Percentiles rank a stretch among this genome's conserved stretches.
phyloP scores from a whole-genome alignment of 306 rosid species.

The Erythrophleum fordii region DNA sequence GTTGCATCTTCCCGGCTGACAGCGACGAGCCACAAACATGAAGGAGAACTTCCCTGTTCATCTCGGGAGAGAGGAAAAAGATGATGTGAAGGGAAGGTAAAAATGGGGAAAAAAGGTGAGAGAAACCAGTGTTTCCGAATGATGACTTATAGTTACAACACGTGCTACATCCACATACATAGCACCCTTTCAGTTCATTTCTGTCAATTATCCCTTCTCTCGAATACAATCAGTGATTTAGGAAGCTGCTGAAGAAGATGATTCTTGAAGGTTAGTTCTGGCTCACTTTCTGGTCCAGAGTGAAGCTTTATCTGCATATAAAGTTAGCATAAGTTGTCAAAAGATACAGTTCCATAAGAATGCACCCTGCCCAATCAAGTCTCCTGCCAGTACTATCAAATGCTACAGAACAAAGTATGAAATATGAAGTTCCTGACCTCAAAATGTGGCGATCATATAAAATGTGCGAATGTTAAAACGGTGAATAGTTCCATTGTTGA shows the following conservation, averaged over 20 bases:
- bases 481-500: neutral
- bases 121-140: constrained; percentile 1
- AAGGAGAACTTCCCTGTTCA: constrained; percentile 52
- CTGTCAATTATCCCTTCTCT: constrained; percentile 54
- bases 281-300: constrained; percentile 44
- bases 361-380: neutral
- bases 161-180: constrained; percentile 31
- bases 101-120: neutral
- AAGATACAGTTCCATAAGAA: neutral
- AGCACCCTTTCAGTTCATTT: constrained; percentile 23
- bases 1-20: constrained; percentile 57
- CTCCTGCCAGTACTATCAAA: neutral
- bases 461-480: neutral
- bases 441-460: neutral
- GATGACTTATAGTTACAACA: constrained; percentile 6
- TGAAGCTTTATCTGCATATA: constrained; percentile 57
- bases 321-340: constrained; percentile 15
- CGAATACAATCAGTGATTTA: constrained; percentile 48
- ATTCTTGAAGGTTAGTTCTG: constrained; percentile 37
- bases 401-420: neutral
- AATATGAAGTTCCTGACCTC: neutral
- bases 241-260: constrained; percentile 48
- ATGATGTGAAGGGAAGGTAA: neutral
- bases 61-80: constrained; percentile 34
- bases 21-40: constrained; percentile 43